Evolutionary conservation across 208 protist genomes (phyloP).

Genomic region (Leishmania gerbilli): DNA sequence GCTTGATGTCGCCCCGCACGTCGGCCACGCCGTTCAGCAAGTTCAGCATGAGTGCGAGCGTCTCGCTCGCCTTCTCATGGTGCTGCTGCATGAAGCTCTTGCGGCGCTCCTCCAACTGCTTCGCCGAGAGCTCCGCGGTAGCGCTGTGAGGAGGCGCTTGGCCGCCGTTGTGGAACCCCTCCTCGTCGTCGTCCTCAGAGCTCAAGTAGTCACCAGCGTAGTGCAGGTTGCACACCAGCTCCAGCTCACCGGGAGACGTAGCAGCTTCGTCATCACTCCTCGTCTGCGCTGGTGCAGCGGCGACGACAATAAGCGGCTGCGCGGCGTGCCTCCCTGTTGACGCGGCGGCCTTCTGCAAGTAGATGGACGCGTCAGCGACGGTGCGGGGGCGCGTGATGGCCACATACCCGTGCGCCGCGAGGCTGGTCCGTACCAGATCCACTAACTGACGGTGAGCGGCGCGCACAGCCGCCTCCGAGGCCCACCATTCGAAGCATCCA

Average conservation of each 20-base stretch:
- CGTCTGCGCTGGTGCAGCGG: constrained; percentile 3
- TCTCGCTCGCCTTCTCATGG: constrained; percentile 73
- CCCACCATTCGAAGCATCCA: constrained; percentile 72
- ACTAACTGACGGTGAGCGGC: constrained; percentile 32
- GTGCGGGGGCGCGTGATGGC: constrained; percentile 6
- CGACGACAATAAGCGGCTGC: constrained; percentile 5
- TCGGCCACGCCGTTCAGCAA: constrained; percentile 97
- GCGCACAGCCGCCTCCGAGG: constrained; percentile 28
- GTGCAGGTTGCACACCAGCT: constrained; percentile 64
- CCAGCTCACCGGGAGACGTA: constrained; percentile 12
- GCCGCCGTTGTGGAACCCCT: not conserved
- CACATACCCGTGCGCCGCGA: not conserved
- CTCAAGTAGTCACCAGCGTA: constrained; percentile 66
- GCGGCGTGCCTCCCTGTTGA: not conserved
- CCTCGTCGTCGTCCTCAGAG: constrained; percentile 67
- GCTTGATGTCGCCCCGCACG: constrained; percentile 86
- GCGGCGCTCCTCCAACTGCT: constrained; percentile 30
- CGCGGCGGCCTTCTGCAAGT: constrained; percentile 1
- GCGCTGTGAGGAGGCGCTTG: not conserved
- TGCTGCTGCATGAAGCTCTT: constrained; percentile 33
- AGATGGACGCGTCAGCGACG: constrained; percentile 10
- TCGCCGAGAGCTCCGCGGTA: constrained; percentile 6
- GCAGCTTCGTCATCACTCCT: not conserved
- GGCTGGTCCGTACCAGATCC: constrained; percentile 5
- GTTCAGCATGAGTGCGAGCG: constrained; percentile 90